Base-by-base conservation (phyloP, 495 filamentous ascomycete genomes). In the Melanomma pulvis-pyrius region DNA sequence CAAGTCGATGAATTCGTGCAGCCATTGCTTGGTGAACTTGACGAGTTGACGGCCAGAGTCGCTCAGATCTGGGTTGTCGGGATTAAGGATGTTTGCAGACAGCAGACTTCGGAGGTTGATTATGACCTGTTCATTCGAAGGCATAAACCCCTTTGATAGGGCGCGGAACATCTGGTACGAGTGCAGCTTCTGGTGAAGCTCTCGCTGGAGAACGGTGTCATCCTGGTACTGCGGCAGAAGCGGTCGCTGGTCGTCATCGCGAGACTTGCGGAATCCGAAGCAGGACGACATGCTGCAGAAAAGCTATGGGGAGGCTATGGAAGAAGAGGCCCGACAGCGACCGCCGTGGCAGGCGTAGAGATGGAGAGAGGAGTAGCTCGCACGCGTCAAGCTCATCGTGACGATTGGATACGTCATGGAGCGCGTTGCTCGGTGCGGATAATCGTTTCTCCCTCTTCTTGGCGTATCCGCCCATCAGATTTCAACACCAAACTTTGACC, bases 121-220 rank as follows among this genome's bases (percentile, higher is more conserved):
- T 71, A 92, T 89, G 63, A 82, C 67, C 73, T 98, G 93, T 67
- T 96, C 91, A 9, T 88, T 97, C 1, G 90, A 91, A 25, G 93
- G 93, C 89, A 97, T 92, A 77, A 88, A 97, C 1, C 93, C 93
- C 67, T 92, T 86, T 17, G 85, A 84, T 17, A 98, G 75, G 63
- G 93, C 93, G 49, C 91, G 84, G 29, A 90, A 66, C 91, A 96
- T 94, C 79, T 96, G 92, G 74, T 96, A 97, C 59, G 86, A 87
- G 77, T 96, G 93, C 61, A 97, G 82, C 79, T 96, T 97, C 74
- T 90, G 86, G 71, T 92, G 91, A 47, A 93, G 80, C 54, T 82
- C 79, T 32, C 88, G 82, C 81, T 97, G 92, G 53, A 91, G 80
- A 24, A 82, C 76, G 9, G 92, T 96, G 68, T 93, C 90, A 75